Base-by-base conservation (phyloP, 2,329 filamentous ascomycete species). In the Ceratocystis diversiconidia region DNA sequence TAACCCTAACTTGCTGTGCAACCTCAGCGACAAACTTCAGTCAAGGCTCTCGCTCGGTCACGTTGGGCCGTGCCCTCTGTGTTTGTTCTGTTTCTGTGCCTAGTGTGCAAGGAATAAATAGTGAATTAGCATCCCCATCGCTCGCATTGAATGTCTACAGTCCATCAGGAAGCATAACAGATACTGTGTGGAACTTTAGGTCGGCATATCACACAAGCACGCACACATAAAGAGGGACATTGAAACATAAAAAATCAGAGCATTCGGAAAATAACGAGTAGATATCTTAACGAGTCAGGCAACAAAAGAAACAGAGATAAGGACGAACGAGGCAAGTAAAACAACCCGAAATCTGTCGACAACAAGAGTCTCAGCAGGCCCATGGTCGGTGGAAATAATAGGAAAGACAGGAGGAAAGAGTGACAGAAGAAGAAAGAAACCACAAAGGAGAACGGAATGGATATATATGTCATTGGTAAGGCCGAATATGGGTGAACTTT, bases 391-490 rank as follows among this genome's bases (percentile, higher is more conserved):
- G n/a, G 48, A 22, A 52, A 10, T 12, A 52, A 22, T 25, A 25
- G n/a, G 10, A 52, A 52, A 25, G 48, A 52, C n/a, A 3, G 48
- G 48, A 22, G 48, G 4, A 52, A 41, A 15, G 36, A 41, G 3
- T 5, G 36, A 12, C 15, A 19, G 28, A 59, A 36, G 4, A 8
- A 25, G 36, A 63, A 41, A 10, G n/a, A 17, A 52, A 50, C 2
- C 43, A 62, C 22, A 36, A 48, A 30, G 17, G 22, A 32, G 32
- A 62, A 44, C 32, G 32, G 30, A 62, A 62, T 59, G 55, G 55
- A 59, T 59, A 59, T 59, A 59, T 59, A 59, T 59, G 55, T 59
- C 55, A 59, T 59, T 59, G 28, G 55, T 59, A 59, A 25, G 55
- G 28, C 55, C 55, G 55, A 36, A n/a, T 28, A 44, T 60, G 55